A percentile compares a stretch with the other conserved stretches of the same genome.
Conservation (phyloP, 257 asterid genomes). For the Fraxinus excelsior region DNA sequence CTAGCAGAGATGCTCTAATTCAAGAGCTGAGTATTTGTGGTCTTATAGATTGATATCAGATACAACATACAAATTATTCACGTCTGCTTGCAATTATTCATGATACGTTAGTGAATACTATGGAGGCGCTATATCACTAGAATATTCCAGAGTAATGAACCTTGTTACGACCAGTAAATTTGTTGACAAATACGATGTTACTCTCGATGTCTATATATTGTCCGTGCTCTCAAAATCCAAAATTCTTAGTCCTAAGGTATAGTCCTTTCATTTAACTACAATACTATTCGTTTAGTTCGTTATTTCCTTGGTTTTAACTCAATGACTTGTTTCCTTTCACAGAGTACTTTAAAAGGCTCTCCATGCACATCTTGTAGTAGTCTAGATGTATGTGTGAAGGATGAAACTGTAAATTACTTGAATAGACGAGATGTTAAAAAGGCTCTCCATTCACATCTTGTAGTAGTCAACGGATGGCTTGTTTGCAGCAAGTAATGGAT, state of each 20-base stretch:
- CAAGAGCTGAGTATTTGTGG: neutral
- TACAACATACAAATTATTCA: neutral
- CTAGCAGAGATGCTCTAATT: neutral
- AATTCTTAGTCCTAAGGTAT: neutral
- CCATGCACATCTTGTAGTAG: too few relatives aligned
- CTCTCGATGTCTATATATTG: neutral
- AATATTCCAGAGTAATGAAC: neutral
- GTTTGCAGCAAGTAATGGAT: too few relatives aligned
- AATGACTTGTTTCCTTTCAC: neutral
- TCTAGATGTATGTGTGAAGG: constrained; percentile 7
- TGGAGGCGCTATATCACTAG: too few relatives aligned
- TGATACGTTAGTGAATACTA: too few relatives aligned
- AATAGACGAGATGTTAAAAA: neutral
- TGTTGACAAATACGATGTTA: constrained; percentile 3
- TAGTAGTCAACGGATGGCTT: too few relatives aligned
- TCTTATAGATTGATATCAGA: too few relatives aligned
- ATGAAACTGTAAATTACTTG: neutral
- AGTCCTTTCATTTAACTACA: neutral
- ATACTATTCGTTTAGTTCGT: too few relatives aligned
- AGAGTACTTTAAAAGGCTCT: too few relatives aligned
- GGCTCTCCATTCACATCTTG: too few relatives aligned
- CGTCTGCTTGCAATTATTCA: neutral
- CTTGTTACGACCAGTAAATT: neutral
- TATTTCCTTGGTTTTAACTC: neutral
- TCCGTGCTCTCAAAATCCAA: neutral